phyloP scores from a whole-genome alignment of 2,329 filamentous ascomycete genomes.

The Trichophyton simii region DNA sequence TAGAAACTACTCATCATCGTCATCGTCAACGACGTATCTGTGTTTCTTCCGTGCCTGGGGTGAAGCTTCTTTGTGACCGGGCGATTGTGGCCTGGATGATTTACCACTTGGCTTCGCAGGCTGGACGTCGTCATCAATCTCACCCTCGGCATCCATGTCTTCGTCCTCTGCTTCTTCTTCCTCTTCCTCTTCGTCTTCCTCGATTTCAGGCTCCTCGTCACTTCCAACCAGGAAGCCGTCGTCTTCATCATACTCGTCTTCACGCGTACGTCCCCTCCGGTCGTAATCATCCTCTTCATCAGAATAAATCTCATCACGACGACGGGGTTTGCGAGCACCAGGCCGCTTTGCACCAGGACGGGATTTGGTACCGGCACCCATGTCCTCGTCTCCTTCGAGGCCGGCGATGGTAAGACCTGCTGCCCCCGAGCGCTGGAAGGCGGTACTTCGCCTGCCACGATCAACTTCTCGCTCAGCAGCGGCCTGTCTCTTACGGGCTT shows the following conservation, averaged over 20 bases:
- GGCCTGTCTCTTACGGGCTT: constrained; percentile 43
- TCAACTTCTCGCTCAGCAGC: constrained; percentile 44
- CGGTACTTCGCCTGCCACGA: constrained; percentile 39
- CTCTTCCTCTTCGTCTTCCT: constrained; percentile 31
- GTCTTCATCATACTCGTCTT: constrained; percentile 73
- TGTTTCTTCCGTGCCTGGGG: constrained; percentile 35
- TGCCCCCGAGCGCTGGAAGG: constrained; percentile 31
- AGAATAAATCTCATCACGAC: constrained; percentile 37
- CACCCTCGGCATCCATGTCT: constrained; percentile 35
- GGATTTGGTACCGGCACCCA: constrained; percentile 29
- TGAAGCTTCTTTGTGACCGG: constrained; percentile 19
- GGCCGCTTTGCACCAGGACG: constrained; percentile 23
- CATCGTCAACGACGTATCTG: constrained; percentile 37
- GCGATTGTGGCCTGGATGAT: constrained; percentile 4
- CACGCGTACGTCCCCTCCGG: constrained; percentile 41
- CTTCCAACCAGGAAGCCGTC: constrained; percentile 58
- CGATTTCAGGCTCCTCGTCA: constrained; percentile 38
- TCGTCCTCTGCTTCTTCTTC: constrained; percentile 33
- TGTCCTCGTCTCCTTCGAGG: constrained; percentile 46
- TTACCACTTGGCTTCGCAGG: constrained; percentile 16
- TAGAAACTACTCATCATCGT: constrained; percentile 30
- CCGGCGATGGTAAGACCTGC: constrained; percentile 44
- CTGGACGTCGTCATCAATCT: constrained; percentile 26
- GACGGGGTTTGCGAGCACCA: constrained; percentile 26
- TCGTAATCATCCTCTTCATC: constrained; percentile 39